Base-by-base conservation (phyloP, 768 basidiomycete genomes). In the Mycena vulgaris region DNA sequence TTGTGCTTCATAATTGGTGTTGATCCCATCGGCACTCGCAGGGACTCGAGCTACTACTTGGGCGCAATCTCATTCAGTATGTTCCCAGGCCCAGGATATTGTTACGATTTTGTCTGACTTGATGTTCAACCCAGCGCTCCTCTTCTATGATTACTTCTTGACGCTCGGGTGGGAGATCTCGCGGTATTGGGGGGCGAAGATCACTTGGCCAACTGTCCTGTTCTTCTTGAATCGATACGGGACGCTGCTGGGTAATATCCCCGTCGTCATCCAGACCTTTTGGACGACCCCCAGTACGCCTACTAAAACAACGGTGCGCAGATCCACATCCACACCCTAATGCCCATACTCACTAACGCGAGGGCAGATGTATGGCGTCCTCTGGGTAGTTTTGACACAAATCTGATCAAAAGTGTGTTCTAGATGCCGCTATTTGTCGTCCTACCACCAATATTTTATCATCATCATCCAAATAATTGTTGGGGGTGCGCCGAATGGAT, bases 61-160 rank as follows among this genome's bases (percentile, higher is more conserved):
- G n/a, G 30, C 28, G 30, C 37, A 28, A 30, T 66, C 13, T 45
- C 64, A 7, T 66, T 66, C 55, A 57, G 64, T 56, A 27, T 6
- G 64, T 45, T 3, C 40, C 37, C 25, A 11, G n/a, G n/a, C n/a
- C n/a, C n/a, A n/a, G n/a, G n/a, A n/a, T n/a, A n/a, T n/a, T n/a
- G n/a, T n/a, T 23, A n/a, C 37, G 31, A 23, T 19, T 28, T 49
- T 30, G 9, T 7, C 39, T n/a, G 6, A 10, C 4, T 2, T 37
- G 9, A 8, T 13, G 10, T 39, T 27, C 13, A 1, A 64, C 42
- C 49, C 48, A 60, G 61, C 47, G 1, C 21, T 70, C 9, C 57
- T 70, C 25, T 70, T 66, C 31, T 66, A 66, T 30, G 69, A 70
- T n/a, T 70, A 66, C 48, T 47, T 66, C 58, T 28, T 70, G 23